Evolutionary conservation across 1,284 basidiomycete species (phyloP), one percentile per base, ranked within the genome.

Genomic region (Sparassis latifolia): DNA sequence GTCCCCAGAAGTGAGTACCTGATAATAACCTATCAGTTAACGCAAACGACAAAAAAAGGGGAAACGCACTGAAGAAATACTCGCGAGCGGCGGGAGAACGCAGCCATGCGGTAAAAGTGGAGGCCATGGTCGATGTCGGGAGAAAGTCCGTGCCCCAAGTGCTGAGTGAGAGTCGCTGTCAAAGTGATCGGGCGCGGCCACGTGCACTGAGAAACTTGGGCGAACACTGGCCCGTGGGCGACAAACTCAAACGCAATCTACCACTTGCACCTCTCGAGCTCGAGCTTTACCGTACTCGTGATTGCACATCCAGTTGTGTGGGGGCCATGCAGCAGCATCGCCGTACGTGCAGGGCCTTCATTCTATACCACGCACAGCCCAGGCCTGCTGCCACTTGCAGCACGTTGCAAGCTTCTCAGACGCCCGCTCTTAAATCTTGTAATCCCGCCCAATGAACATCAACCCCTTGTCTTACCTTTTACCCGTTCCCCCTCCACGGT

Each of bases 1-100:
- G 91, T 62, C 92, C 92, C 92, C 92, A 96, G 76, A 96, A 96
- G 70, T 96, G 92, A 54, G 92, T 96, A 66, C 92, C 92, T 95
- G 50, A 20, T 10, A 29, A 29, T 12, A 42, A 39, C 44, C 43
- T 54, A 50, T 10, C 49, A 48, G 27, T 48, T 28, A 44, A 27
- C 37, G 30, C 32, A 33, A 44, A 20, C 31, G 42, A 27, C 29
- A 35, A 10, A 20, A 20, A 20, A 42, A 32, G 3, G 40, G 10
- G 5, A 28, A 1, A 80, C 90, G 59, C 55, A 94, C 92, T 95
- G 74, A 96, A 90, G 73, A 97, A 95, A 70, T 97, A 97, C 61
- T 92, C 82, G 61, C 90, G 78, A 27, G 88, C 89, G 44, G 89
- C 90, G 51, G 93, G 93, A 49, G 90, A 93, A 63, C 87, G 86